Percentiles rank a stretch among this genome's conserved stretches.
Evolutionary conservation across 805 yeast species (phyloP).

Genomic region (Candida quercuum): DNA sequence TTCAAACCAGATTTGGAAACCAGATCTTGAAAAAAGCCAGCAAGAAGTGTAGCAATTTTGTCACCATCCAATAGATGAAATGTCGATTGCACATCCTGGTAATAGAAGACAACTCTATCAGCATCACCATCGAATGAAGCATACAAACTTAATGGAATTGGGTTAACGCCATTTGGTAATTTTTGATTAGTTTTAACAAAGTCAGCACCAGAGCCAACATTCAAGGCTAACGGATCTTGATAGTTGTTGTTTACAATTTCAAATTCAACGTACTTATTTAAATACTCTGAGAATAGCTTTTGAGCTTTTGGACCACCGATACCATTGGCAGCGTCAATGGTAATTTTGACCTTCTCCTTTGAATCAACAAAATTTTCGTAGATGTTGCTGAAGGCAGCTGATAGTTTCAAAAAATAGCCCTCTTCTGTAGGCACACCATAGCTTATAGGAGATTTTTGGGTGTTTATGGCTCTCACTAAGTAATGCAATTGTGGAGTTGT

Average conservation of each 20-base stretch:
- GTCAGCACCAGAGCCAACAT: constrained; percentile 90
- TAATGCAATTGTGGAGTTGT: constrained; percentile 97
- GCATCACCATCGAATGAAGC: constrained; percentile 98
- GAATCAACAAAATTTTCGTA: constrained; percentile 23
- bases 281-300: constrained; percentile 38
- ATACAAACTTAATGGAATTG: constrained; percentile 44
- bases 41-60: constrained; percentile 81
- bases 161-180: constrained; percentile 57
- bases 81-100: constrained; percentile 29
- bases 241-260: constrained; percentile 51
- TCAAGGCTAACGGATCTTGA: constrained; percentile 51
- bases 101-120: constrained; percentile 85
- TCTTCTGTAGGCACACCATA: constrained; percentile 60
- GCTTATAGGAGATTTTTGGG: constrained; percentile 29
- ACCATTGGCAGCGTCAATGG: constrained; percentile 94
- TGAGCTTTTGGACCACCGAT: constrained; percentile 79
- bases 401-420: constrained; percentile 67
- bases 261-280: constrained; percentile 37
- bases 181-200: constrained; percentile 85
- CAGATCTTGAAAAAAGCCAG: constrained; percentile 55
- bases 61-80: constrained; percentile 85
- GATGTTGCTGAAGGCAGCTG: constrained; percentile 46
- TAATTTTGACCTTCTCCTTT: constrained; percentile 35
- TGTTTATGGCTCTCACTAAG: constrained; percentile 69
- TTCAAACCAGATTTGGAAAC: constrained; percentile 38